phyloP scores from a whole-genome alignment of 805 yeast species.

The Tetrapisispora nanseiensis region DNA sequence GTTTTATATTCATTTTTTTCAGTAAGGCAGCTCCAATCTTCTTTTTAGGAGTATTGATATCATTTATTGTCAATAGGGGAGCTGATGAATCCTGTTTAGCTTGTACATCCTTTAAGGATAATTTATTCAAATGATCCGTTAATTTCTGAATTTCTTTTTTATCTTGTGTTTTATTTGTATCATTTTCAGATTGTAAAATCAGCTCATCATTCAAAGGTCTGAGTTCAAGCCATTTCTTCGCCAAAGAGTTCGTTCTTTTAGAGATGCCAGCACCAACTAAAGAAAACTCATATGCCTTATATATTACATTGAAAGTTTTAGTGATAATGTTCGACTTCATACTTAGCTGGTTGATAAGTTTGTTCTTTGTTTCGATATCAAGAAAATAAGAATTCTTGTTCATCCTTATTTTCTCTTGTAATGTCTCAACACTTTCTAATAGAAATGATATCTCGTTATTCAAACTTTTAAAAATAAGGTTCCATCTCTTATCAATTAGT shows the following conservation, averaged over 20 bases:
- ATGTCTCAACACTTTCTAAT: constrained; percentile 15
- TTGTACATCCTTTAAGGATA: background rate
- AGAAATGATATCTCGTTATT: constrained; percentile 33
- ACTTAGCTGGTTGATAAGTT: constrained; percentile 26
- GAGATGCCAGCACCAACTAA: constrained; percentile 32
- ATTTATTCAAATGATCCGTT: constrained; percentile 1
- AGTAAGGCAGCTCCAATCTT: constrained; percentile 32
- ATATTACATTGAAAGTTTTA: constrained; percentile 32
- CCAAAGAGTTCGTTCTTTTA: constrained; percentile 29
- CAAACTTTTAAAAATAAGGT: constrained; percentile 39
- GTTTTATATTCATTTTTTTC: constrained; percentile 35
- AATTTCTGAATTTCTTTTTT: background rate
- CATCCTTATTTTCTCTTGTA: constrained; percentile 7
- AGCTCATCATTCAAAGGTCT: constrained; percentile 4
- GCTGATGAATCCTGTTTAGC: background rate
- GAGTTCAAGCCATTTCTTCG: constrained; percentile 28
- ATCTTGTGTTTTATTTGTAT: background rate
- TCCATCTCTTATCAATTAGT: constrained; percentile 47
- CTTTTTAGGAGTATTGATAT: constrained; percentile 4
- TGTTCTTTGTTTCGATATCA: constrained; percentile 8
- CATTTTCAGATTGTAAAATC: background rate
- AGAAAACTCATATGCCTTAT: constrained; percentile 34
- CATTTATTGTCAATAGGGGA: background rate
- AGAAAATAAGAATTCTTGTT: constrained; percentile 5
- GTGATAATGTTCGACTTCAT: constrained; percentile 33